phyloP scores from a whole-genome alignment of 2,329 filamentous ascomycete genomes.

The Pseudogymnoascus pannorum region DNA sequence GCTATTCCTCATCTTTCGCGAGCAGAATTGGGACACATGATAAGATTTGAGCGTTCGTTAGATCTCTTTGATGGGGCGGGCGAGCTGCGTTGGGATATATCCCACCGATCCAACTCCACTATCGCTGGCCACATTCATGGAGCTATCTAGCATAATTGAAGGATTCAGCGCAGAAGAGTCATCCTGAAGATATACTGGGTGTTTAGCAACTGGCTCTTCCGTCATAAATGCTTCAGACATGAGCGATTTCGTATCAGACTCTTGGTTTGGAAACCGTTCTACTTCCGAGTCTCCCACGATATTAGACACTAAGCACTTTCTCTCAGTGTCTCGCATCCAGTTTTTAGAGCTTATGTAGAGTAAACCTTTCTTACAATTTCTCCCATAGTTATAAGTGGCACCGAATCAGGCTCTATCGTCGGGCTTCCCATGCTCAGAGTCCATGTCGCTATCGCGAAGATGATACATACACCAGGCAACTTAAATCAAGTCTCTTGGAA shows the following conservation, averaged over 20 bases:
- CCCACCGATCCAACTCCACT: conserved; percentile 31
- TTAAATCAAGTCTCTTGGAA: neutral
- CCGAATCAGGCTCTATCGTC: conserved; percentile 50
- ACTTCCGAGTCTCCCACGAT: conserved; percentile 32
- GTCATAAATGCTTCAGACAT: conserved; percentile 32
- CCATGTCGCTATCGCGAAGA: neutral
- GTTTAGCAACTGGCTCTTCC: conserved; percentile 40
- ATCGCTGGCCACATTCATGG: conserved; percentile 16
- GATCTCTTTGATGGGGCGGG: too few relatives aligned
- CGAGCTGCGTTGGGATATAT: conserved; percentile 55
- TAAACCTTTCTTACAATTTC: conserved; percentile 50
- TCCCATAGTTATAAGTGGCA: conserved; percentile 42
- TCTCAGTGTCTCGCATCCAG: conserved; percentile 53
- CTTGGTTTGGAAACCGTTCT: conserved; percentile 21
- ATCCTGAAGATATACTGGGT: conserved; percentile 11
- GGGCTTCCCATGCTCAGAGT: conserved; percentile 57
- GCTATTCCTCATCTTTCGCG: neutral
- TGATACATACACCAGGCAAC: neutral
- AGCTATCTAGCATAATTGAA: conserved; percentile 9
- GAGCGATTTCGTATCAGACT: conserved; percentile 27
- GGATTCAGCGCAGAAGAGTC: conserved; percentile 15
- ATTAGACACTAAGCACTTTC: conserved; percentile 45
- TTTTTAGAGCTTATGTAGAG: conserved; percentile 72
- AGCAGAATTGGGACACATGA: neutral
- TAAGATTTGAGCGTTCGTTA: too few relatives aligned